A percentile compares a stretch with the other conserved stretches of the same genome.
These are phyloP conservation scores for Calocybe indica DNA, from an alignment of 768 basidiomycete species.

Conservation along the genomic window DNA sequence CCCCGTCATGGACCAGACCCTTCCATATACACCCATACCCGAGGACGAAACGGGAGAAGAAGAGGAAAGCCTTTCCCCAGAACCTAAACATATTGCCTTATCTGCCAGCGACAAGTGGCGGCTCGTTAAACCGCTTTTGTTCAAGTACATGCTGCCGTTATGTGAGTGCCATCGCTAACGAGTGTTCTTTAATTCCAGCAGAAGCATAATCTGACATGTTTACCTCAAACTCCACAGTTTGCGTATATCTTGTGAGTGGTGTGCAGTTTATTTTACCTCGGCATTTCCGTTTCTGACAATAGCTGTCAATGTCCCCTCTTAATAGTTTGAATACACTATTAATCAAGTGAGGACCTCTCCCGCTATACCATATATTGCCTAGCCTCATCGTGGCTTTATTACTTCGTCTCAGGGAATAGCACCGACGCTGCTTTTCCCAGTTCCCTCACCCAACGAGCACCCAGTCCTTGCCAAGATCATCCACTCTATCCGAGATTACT, in stretches of 20 bases:
- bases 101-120: constrained; percentile 70
- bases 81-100: constrained; percentile 47
- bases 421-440: constrained; percentile 71
- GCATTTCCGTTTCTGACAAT: neutral
- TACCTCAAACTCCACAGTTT: constrained; percentile 18
- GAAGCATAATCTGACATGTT: too few relatives aligned
- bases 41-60: constrained; percentile 39
- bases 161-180: constrained; percentile 46
- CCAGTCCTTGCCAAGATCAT: constrained; percentile 59
- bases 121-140: constrained; percentile 72
- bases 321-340: constrained; percentile 7
- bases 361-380: neutral
- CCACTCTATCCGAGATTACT: constrained; percentile 72
- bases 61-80: constrained; percentile 26
- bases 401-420: constrained; percentile 51
- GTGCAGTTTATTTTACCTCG: neutral
- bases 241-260: constrained; percentile 25
- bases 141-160: constrained; percentile 89
- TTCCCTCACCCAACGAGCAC: constrained; percentile 47
- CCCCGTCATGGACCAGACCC: constrained; percentile 19
- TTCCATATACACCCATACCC: constrained; percentile 40
- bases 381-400: neutral
- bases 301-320: neutral
- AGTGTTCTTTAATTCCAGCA: too few relatives aligned
- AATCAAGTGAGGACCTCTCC: constrained; percentile 2